Conservation (phyloP, 2,329 filamentous ascomycete genomes). For the Colletotrichum navitas region DNA sequence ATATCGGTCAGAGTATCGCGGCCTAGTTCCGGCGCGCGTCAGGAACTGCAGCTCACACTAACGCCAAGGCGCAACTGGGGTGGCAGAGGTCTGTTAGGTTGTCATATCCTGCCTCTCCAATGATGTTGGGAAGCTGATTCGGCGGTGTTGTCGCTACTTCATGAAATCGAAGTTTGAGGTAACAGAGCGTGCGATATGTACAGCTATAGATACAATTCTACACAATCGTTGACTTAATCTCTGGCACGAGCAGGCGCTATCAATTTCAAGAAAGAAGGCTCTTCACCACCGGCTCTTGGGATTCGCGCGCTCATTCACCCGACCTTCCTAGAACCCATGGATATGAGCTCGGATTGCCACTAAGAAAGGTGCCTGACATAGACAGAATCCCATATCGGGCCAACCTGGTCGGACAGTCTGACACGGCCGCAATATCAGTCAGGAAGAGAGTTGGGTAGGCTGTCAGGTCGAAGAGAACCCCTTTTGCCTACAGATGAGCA, state of each 20-base stretch:
- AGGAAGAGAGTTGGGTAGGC: background rate
- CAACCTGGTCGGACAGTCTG: background rate
- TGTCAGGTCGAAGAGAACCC: background rate
- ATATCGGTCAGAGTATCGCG: constrained; percentile 77
- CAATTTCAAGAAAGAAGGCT: background rate
- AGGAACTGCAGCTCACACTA: constrained; percentile 77
- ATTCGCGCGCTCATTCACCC: background rate
- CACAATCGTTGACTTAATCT: background rate
- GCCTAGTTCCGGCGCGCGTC: constrained; percentile 56
- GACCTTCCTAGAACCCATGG: background rate
- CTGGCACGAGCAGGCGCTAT: no score
- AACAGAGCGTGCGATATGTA: background rate
- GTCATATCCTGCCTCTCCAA: constrained; percentile 87
- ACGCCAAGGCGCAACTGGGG: constrained; percentile 88
- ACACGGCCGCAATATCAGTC: background rate
- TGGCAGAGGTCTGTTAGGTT: constrained; percentile 88
- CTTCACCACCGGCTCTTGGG: no score
- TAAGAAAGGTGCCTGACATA: background rate
- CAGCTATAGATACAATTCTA: background rate
- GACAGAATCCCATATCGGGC: background rate
- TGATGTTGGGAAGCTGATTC: constrained; percentile 1
- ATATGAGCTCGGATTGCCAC: background rate
- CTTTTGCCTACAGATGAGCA: background rate
- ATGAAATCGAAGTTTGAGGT: no score
- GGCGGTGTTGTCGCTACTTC: background rate